Conservation (phyloP, 148 eudicot species). For the Linanthus parryae region DNA sequence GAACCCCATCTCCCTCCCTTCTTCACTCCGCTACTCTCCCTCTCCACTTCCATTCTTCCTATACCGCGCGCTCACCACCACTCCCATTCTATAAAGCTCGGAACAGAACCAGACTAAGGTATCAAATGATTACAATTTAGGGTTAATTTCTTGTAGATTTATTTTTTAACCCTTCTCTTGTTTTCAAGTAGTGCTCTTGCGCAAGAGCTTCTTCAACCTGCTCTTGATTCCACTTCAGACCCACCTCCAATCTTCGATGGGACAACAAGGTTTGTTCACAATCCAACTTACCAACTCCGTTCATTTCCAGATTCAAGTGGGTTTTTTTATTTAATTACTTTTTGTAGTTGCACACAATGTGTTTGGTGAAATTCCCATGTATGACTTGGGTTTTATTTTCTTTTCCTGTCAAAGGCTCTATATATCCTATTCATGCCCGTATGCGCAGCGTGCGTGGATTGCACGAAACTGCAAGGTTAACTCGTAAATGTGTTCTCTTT, state of each 20-base stretch:
- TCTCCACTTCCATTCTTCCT: too few species aligned
- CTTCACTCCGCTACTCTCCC: too few species aligned
- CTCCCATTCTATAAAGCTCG: too few species aligned
- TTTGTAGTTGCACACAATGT: neutral
- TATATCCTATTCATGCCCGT: conserved; percentile 66
- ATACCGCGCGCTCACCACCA: too few species aligned
- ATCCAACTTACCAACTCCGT: too few species aligned
- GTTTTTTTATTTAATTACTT: neutral
- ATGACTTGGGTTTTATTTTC: neutral
- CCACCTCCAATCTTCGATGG: conserved; percentile 78
- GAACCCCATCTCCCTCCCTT: too few species aligned
- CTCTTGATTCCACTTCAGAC: conserved; percentile 62
- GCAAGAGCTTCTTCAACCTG: conserved; percentile 52
- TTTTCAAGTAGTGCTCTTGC: too few species aligned
- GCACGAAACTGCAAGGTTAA: conserved; percentile 64
- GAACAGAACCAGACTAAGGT: too few species aligned
- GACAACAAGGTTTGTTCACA: conserved; percentile 40
- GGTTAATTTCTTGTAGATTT: too few species aligned
- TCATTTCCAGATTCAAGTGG: neutral
- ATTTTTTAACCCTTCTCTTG: too few species aligned
- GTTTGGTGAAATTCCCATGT: neutral
- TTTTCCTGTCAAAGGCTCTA: conserved; percentile 46
- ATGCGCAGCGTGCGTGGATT: conserved; percentile 77
- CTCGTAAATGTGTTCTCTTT: neutral
- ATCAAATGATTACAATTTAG: too few species aligned